phyloP scores from a whole-genome alignment of 1,139 yeast genomes.

The Debaryomycetaceae sp. region DNA sequence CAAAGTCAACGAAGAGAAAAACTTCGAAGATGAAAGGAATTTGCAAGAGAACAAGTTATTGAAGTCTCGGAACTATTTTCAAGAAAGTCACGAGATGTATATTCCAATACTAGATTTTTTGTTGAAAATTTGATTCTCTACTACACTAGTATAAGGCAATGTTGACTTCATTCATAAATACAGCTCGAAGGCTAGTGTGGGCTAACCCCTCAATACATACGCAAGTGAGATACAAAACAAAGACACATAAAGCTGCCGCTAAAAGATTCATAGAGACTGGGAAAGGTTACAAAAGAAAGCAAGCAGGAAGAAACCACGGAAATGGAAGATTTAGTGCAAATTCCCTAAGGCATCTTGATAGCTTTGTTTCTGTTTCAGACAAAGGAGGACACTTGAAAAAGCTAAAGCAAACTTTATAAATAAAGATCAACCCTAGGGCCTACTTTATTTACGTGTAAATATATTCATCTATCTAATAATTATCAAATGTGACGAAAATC shows the following conservation, averaged over 20 bases:
- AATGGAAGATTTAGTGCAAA: slow-evolving; percentile 82
- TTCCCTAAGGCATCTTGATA: slow-evolving; percentile 59
- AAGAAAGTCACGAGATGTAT: too few relatives aligned
- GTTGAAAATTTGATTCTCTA: not conserved
- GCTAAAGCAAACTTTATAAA: slow-evolving; percentile 32
- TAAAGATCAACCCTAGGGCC: not conserved
- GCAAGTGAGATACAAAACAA: slow-evolving; percentile 50
- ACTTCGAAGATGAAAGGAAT: too few relatives aligned
- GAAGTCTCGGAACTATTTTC: too few relatives aligned
- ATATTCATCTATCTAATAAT: not conserved
- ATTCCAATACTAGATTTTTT: too few relatives aligned
- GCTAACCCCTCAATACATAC: slow-evolving; percentile 8
- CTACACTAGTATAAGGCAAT: not conserved
- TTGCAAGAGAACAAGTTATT: too few relatives aligned
- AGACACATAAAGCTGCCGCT: slow-evolving; percentile 74
- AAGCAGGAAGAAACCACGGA: slow-evolving; percentile 90
- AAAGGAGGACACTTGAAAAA: slow-evolving; percentile 54
- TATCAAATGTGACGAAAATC: not conserved
- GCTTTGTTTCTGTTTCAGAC: slow-evolving; percentile 54
- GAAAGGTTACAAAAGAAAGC: slow-evolving; percentile 52
- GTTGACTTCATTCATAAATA: not conserved
- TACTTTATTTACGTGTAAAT: not conserved
- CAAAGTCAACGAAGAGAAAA: too few relatives aligned
- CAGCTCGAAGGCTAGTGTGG: not conserved
- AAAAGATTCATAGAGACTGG: slow-evolving; percentile 78